Base-by-base conservation (phyloP, 306 rosid genomes). In the Vachellia collinsii region DNA sequence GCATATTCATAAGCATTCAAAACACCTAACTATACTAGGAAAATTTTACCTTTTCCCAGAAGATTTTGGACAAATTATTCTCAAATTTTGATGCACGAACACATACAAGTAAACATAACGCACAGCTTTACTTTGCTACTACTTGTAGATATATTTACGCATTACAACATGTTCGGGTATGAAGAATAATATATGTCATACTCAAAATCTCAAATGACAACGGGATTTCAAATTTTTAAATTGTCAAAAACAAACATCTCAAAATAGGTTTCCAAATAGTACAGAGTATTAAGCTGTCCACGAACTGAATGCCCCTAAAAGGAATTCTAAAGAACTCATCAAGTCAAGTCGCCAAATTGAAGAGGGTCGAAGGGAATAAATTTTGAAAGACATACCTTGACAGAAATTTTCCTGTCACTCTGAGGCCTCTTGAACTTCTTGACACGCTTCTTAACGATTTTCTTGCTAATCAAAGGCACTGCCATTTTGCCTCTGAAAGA, bases 341-440 rank as follows among this genome's bases (percentile, higher is more conserved):
- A 29, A 29, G 34, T 29, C 37, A 42, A 68, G 5, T 11, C 6
- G 44, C 34, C 3, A 25, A 29, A 16, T 47, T 7, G 61, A 71
- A 46, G 61, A 48, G 44, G 17, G 3, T 10, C 34, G 9, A 51
- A 67, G n/a, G 10, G 34, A 8, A 19, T 19, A 16, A 50, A 67
- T 23, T 44, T 38, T 6, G 4, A 38, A 50, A 63, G 53, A 4
- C 61, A 80, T 88, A 93, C 97, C 93, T 93, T 89, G 0, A 93
- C 97, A 19, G 83, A 90, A 82, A 93, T 90, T 83, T 88, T 92
- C 85, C 97, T 92, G 80, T 91, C 97, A 6, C 97, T 68, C 76
- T 92, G 97, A 17, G 97, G 92, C 61, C 98, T 85, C 78, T 85
- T 94, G 79, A 94, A 94, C 58, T 74, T 66, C 86, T 94, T 94